Evolutionary conservation across 2,329 filamentous ascomycete species (phyloP).

Genomic region (Lachnellula hyalina): DNA sequence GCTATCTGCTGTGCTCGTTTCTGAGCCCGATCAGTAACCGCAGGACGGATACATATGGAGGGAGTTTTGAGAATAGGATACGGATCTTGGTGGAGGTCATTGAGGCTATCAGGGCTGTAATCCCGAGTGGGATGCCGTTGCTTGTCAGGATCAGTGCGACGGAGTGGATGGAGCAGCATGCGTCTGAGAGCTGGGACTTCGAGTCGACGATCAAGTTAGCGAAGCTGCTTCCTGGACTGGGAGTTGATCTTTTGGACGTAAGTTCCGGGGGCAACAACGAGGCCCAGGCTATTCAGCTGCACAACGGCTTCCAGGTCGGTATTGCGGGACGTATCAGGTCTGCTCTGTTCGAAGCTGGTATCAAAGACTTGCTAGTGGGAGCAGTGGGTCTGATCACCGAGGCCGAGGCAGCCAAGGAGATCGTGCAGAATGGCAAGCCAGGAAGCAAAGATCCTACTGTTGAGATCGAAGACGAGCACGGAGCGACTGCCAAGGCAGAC

Average conservation of each 20-base stretch:
- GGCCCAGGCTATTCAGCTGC: slow-evolving; percentile 50
- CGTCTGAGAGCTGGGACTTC: slow-evolving; percentile 17
- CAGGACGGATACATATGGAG: slow-evolving; percentile 61
- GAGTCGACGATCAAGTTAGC: slow-evolving; percentile 51
- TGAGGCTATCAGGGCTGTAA: slow-evolving; percentile 43
- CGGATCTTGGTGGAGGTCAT: slow-evolving; percentile 54
- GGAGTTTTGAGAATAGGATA: slow-evolving; percentile 60
- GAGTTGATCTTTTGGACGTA: slow-evolving; percentile 81
- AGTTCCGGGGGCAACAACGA: slow-evolving; percentile 67
- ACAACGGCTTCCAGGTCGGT: slow-evolving; percentile 66
- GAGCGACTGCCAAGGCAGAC: slow-evolving; percentile 46
- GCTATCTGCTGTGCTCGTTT: slow-evolving; percentile 64
- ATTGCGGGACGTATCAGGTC: slow-evolving; percentile 67
- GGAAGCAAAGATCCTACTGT: slow-evolving; percentile 36
- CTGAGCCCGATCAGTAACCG: slow-evolving; percentile 54
- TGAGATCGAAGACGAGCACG: slow-evolving; percentile 36
- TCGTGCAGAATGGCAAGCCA: slow-evolving; percentile 43
- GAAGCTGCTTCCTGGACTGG: slow-evolving; percentile 60
- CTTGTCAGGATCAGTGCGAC: slow-evolving; percentile 56
- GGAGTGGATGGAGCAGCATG: slow-evolving; percentile 51
- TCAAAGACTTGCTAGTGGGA: slow-evolving; percentile 57
- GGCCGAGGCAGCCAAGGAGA: slow-evolving; percentile 58
- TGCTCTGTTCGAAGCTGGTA: slow-evolving; percentile 47
- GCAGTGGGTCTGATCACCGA: slow-evolving; percentile 69
- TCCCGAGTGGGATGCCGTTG: slow-evolving; percentile 51